Conservation (phyloP, 208 protist genomes). For the Porcisia deanei region DNA sequence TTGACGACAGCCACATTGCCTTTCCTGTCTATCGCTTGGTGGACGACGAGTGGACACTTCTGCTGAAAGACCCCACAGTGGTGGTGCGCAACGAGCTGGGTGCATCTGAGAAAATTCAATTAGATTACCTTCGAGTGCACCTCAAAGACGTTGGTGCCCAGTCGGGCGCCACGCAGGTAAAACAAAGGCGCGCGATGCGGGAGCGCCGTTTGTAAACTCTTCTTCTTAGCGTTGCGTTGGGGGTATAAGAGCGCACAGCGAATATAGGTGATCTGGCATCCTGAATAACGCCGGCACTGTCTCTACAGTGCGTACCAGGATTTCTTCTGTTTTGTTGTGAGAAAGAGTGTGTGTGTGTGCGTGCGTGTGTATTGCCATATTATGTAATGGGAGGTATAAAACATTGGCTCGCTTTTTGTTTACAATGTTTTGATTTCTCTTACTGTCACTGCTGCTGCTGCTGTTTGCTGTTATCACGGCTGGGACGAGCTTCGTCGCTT, state of each 20-base stretch:
- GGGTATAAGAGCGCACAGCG: neutral
- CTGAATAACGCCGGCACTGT: neutral
- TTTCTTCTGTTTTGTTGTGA: neutral
- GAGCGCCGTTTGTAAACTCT: constrained; percentile 5
- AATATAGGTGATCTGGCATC: neutral
- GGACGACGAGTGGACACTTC: constrained; percentile 82
- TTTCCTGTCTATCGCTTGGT: constrained; percentile 78
- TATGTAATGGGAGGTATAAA: neutral
- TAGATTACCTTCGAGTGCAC: constrained; percentile 80
- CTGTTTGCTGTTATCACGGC: neutral
- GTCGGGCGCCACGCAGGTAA: constrained; percentile 5
- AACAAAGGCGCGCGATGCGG: neutral
- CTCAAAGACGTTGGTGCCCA: constrained; percentile 29
- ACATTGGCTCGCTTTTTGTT: neutral
- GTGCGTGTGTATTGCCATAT: too few relatives aligned
- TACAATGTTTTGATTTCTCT: neutral
- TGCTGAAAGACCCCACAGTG: constrained; percentile 79
- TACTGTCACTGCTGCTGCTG: neutral
- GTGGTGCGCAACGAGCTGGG: constrained; percentile 67
- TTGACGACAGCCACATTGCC: constrained; percentile 35
- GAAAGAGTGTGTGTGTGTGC: neutral
- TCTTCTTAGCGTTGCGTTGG: neutral
- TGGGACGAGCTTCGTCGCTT: neutral
- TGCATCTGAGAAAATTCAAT: constrained; percentile 52
- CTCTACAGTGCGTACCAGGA: neutral